A percentile compares a stretch with the other conserved stretches of the same genome.
Evolutionary conservation across 495 filamentous ascomycete genomes (phyloP).

Genomic region (Mytilinidion resinicola): DNA sequence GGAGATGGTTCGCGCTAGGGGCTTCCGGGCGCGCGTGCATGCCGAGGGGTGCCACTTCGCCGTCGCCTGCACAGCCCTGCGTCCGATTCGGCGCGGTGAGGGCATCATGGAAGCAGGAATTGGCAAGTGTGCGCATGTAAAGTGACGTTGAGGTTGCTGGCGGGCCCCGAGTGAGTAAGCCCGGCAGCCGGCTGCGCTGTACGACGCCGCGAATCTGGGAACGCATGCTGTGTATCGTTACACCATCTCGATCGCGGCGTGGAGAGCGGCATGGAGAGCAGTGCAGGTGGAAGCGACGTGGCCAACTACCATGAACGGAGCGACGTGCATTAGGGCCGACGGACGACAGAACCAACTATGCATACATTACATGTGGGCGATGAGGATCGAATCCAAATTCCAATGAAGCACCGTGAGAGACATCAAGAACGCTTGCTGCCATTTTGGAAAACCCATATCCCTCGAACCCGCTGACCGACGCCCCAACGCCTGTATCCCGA

Average conservation of each 20-base stretch:
- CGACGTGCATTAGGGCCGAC: not conserved
- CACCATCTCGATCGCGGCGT: not conserved
- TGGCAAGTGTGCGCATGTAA: no score
- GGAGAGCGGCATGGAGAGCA: not conserved
- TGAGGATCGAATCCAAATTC: conserved; percentile 1
- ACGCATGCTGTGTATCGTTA: not conserved
- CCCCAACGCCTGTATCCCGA: not conserved
- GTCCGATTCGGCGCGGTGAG: no score
- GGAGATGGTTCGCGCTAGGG: conserved; percentile 2
- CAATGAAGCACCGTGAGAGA: not conserved
- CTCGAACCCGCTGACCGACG: not conserved
- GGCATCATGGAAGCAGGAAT: no score
- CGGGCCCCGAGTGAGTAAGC: no score
- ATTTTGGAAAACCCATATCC: conserved; percentile 9
- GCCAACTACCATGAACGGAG: not conserved
- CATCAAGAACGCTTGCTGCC: conserved; percentile 19
- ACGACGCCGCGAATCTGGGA: not conserved
- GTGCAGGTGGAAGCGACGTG: no score
- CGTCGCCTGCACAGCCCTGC: no score
- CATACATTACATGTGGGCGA: conserved; percentile 24
- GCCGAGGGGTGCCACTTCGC: not conserved
- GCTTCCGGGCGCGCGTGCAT: not conserved
- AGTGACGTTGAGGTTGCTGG: no score
- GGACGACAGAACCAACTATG: conserved; percentile 13
- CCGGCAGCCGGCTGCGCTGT: no score